Percentiles rank a stretch among this genome's conserved stretches.
Conservation (phyloP, 1,284 basidiomycete species). For the Ceratobasidium sp. region DNA sequence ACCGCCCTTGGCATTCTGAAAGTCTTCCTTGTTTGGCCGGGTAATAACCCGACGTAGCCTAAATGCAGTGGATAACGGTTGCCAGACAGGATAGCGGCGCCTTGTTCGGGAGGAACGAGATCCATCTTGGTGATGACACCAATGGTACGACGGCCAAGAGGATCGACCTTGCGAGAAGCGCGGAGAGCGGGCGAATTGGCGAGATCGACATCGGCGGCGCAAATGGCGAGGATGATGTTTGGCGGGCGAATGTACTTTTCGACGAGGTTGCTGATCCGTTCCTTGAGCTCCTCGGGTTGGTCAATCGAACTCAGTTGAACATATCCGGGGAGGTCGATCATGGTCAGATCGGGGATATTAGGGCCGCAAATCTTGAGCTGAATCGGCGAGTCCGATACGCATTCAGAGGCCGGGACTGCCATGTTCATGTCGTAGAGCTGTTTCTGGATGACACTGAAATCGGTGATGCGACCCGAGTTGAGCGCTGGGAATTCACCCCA, state of each 20-base stretch:
- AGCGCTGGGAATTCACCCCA: constrained; percentile 95
- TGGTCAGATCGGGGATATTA: constrained; percentile 92
- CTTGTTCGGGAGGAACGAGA: constrained; percentile 84
- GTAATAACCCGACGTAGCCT: constrained; percentile 98
- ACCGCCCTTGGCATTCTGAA: constrained; percentile 42
- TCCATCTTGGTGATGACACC: constrained; percentile 99
- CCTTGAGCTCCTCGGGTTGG: constrained; percentile 93
- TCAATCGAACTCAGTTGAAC: constrained; percentile 95
- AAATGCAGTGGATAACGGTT: constrained; percentile 97
- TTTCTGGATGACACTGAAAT: constrained; percentile 89
- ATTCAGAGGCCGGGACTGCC: constrained; percentile 85
- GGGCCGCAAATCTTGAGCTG: constrained; percentile 96
- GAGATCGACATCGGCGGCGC: constrained; percentile 97
- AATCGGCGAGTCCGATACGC: constrained; percentile 94
- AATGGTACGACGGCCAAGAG: constrained; percentile 92
- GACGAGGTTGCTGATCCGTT: constrained; percentile 88
- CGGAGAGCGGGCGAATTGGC: constrained; percentile 96
- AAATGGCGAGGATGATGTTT: constrained; percentile 97
- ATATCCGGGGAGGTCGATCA: constrained; percentile 98
- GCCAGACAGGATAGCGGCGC: constrained; percentile 81
- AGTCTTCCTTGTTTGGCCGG: constrained; percentile 60
- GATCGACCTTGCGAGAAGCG: constrained; percentile 93
- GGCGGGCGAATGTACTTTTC: constrained; percentile 98
- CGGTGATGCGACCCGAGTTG: constrained; percentile 85
- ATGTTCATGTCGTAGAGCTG: constrained; percentile 95